phyloP scores from a whole-genome alignment of 2,329 filamentous ascomycete species.

The Hymenoscyphus infarciens region DNA sequence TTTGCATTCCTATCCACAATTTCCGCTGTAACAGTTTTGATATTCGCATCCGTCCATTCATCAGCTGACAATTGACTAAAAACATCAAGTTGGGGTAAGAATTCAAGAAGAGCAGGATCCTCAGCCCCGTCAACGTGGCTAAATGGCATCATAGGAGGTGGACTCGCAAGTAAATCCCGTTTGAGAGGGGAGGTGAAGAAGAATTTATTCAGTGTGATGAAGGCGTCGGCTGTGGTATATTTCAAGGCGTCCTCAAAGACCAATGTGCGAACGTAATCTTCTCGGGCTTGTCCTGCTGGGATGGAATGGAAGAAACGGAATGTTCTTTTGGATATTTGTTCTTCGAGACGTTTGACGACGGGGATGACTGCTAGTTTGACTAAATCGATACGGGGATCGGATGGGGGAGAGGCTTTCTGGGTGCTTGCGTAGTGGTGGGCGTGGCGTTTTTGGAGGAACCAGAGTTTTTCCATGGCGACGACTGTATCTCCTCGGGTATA shows the following conservation, averaged over 20 bases:
- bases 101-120: background rate
- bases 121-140: background rate
- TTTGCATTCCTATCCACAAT: background rate
- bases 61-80: background rate
- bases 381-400: constrained; percentile 26
- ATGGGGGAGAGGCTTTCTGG: constrained; percentile 7
- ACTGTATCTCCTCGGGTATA: constrained; percentile 90
- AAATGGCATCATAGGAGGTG: background rate
- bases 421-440: constrained; percentile 30
- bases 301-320: constrained; percentile 23
- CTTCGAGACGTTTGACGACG: constrained; percentile 25
- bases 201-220: constrained; percentile 52
- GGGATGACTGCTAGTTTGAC: constrained; percentile 30
- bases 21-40: background rate
- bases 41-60: background rate
- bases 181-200: constrained; percentile 48
- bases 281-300: constrained; percentile 35
- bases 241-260: constrained; percentile 53
- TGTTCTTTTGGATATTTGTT: background rate
- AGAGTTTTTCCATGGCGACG: constrained; percentile 75
- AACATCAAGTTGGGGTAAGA: background rate
- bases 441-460: constrained; percentile 73
- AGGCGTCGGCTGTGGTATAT: constrained; percentile 53
- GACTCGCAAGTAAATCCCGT: background rate
- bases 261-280: constrained; percentile 47